Base-by-base conservation (phyloP, 441 rosid species). In the Gossypium davidsonii region DNA sequence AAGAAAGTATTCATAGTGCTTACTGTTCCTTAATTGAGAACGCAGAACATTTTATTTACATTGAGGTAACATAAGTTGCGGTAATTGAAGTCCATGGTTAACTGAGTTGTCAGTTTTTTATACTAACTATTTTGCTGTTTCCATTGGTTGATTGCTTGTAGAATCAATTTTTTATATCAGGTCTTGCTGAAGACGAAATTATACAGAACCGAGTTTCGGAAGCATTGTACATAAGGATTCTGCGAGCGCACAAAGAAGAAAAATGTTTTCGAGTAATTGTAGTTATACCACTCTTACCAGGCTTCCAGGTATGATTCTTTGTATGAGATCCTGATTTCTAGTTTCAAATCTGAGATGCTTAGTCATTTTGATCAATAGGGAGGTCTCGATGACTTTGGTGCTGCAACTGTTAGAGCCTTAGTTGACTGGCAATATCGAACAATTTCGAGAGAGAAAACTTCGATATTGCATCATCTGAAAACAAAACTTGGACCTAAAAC, bases 401-500 rank as follows among this genome's bases (percentile, higher is more conserved):
- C 93, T 49, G 93, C 96, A 34, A 84, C 96, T 18, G 93, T 88
- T 73, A 82, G 96, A 87, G 91, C 96, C 75, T 73, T 90, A 67
- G 84, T 81, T 85, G 93, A 90, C 77, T 90, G 96, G 96, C 93
- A 90, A 48, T 87, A 90, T 67, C 89, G 91, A 51, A 79, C 91
- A 0, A 86, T 90, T 65, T 85, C 88, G 67, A 79, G 93, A 73
- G 90, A 81, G 67, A 74, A 77, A 55, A 88, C 83, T 48, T 90
- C 96, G 2, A 87, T 90, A 79, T 82, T 88, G 72, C 81, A 90
- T 74, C 76, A 83, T 69, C 89, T 88, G 59, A 70, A 74, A 20
- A 8, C 76, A 48, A 9, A 79, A 61, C 90, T 90, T 14, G 91
- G 93, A 69, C 52, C 86, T 18, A 87, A 83, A 75, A 82, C 86